phyloP scores from a whole-genome alignment of 2,329 filamentous ascomycete genomes.

The Phaeosphaeria sp. region DNA sequence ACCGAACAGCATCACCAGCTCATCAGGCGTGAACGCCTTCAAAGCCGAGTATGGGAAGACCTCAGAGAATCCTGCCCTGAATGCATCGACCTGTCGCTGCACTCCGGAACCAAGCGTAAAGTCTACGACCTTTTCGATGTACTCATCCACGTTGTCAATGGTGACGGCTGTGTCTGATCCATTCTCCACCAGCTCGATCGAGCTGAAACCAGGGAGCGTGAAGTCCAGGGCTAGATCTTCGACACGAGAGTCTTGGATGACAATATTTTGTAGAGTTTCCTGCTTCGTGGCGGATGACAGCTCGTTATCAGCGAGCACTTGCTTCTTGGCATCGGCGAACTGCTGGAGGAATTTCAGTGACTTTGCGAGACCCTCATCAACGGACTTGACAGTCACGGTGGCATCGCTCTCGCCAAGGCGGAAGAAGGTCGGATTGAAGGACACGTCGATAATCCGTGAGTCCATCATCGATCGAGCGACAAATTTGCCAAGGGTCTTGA shows the following conservation, averaged over 20 bases:
- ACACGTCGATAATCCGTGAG: constrained; percentile 95
- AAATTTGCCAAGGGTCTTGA: constrained; percentile 95
- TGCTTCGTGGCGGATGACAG: constrained; percentile 75
- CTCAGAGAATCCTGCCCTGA: constrained; percentile 88
- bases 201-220: constrained; percentile 83
- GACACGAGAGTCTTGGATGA: constrained; percentile 76
- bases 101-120: constrained; percentile 91
- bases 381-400: constrained; percentile 80
- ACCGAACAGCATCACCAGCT: constrained; percentile 93
- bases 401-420: constrained; percentile 75
- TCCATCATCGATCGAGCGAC: constrained; percentile 98
- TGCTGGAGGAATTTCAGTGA: constrained; percentile 88
- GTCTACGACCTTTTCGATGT: constrained; percentile 88
- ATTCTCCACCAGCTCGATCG: constrained; percentile 80
- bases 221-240: constrained; percentile 94
- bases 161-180: constrained; percentile 79
- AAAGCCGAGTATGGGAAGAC: constrained; percentile 95
- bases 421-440: constrained; percentile 98
- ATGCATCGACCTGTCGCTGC: constrained; percentile 86
- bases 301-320: constrained; percentile 73
- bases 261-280: constrained; percentile 70
- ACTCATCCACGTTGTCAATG: constrained; percentile 88
- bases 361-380: constrained; percentile 84
- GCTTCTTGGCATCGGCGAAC: constrained; percentile 82
- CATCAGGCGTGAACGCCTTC: constrained; percentile 91